Evolutionary conservation across 441 rosid species (phyloP).

Genomic region (Populus hybrid): DNA sequence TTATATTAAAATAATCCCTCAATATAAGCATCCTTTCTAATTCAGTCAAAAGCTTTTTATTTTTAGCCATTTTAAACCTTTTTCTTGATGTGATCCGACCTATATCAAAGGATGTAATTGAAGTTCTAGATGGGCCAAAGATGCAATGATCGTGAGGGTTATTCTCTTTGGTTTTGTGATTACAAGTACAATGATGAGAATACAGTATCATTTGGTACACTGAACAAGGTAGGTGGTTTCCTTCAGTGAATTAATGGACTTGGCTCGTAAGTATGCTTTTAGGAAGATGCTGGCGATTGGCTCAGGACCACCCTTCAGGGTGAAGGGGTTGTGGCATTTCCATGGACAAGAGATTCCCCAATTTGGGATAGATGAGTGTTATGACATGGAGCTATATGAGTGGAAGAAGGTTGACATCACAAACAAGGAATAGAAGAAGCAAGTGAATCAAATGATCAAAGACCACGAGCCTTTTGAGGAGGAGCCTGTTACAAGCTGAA

Average conservation of each 20-base stretch:
- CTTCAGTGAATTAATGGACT: conserved; percentile 66
- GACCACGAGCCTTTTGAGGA: conserved; percentile 83
- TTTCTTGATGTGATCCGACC: too few species aligned
- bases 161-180: conserved; percentile 23
- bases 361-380: conserved; percentile 68
- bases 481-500: conserved; percentile 25
- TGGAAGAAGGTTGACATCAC: conserved; percentile 78
- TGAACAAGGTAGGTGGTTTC: conserved; percentile 85
- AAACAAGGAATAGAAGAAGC: conserved; percentile 69
- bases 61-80: too few species aligned
- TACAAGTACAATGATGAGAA: conserved; percentile 89
- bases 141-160: conserved; percentile 60
- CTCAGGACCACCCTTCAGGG: conserved; percentile 61
- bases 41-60: too few species aligned
- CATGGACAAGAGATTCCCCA: conserved; percentile 76
- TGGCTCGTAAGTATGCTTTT: conserved; percentile 80
- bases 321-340: conserved; percentile 86
- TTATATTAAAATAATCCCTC: too few species aligned
- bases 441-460: conserved; percentile 82
- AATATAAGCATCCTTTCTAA: too few species aligned
- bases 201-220: conserved; percentile 66
- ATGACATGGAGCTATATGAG: conserved; percentile 86
- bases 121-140: too few species aligned
- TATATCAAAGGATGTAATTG: too few species aligned
- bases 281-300: conserved; percentile 88